Percentiles rank a stretch among this genome's conserved stretches.
Evolutionary conservation across 2,329 filamentous ascomycete species (phyloP).

Genomic region (Dothidotthia symphoricarpi): DNA sequence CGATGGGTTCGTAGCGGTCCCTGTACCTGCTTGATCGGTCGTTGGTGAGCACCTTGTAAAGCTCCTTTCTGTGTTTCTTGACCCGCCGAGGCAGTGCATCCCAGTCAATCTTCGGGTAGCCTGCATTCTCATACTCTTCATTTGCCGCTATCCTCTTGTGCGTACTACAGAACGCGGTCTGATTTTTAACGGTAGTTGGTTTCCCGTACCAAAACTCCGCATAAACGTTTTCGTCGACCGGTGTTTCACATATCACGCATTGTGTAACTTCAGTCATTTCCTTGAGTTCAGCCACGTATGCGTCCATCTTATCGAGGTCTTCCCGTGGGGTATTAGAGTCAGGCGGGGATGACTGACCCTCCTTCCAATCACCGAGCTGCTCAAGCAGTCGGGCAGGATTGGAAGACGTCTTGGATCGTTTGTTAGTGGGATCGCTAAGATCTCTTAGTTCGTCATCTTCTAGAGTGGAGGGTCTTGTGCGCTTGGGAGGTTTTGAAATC

Average conservation of each 20-base stretch:
- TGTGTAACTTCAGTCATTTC: conserved; percentile 18
- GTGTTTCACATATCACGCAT: conserved; percentile 67
- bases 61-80: conserved; percentile 51
- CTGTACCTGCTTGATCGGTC: conserved; percentile 13
- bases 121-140: conserved; percentile 50
- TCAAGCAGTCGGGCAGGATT: conserved; percentile 13
- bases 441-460: not conserved
- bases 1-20: conserved; percentile 21
- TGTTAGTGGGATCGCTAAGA: not conserved
- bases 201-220: conserved; percentile 41
- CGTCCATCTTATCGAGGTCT: conserved; percentile 15
- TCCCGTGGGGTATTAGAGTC: conserved; percentile 18
- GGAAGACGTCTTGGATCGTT: not conserved
- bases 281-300: conserved; percentile 16
- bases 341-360: conserved; percentile 19
- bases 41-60: conserved; percentile 63
- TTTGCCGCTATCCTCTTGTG: conserved; percentile 35
- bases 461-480: not conserved
- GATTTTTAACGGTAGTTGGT: conserved; percentile 49
- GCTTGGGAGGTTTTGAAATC: too few species aligned
- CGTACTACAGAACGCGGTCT: conserved; percentile 44
- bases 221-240: conserved; percentile 58
- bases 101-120: conserved; percentile 75
- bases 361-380: conserved; percentile 18
- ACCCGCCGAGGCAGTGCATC: conserved; percentile 59